Percentiles rank a stretch among this genome's conserved stretches.
Evolutionary conservation across 2,329 filamentous ascomycete species (phyloP).

Genomic region (Tolypocladium pustulatum): DNA sequence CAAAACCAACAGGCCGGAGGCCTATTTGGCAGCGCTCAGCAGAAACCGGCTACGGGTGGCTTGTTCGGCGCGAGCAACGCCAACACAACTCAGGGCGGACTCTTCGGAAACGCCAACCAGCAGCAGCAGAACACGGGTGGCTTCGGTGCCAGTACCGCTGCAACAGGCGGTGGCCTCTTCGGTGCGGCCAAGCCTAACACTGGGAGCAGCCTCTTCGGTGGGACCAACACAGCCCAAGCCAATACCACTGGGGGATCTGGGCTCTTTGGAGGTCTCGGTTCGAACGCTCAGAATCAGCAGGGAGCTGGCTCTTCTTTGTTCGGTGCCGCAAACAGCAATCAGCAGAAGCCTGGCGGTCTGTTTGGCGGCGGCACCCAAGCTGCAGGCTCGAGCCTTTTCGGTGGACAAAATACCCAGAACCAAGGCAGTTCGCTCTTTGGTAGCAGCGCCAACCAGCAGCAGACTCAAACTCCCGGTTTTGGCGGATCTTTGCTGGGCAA

Average conservation of each 20-base stretch:
- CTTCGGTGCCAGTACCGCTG: constrained; percentile 17
- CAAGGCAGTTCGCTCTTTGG: constrained; percentile 35
- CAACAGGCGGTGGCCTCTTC: constrained; percentile 26
- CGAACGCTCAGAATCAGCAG: constrained; percentile 25
- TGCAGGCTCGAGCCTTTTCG: constrained; percentile 44
- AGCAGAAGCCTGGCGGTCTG: constrained; percentile 34
- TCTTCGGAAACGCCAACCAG: constrained; percentile 32
- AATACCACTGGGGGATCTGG: constrained; percentile 27
- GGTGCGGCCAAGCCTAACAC: constrained; percentile 23
- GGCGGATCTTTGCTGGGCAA: constrained; percentile 50
- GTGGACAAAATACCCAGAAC: constrained; percentile 33
- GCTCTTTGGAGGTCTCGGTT: constrained; percentile 30
- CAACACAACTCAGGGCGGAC: constrained; percentile 24
- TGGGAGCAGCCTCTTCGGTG: constrained; percentile 29
- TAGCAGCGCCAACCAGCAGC: constrained; percentile 34
- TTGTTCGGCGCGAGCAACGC: constrained; percentile 21
- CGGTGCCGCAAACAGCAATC: constrained; percentile 25
- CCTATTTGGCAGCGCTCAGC: constrained; percentile 35
- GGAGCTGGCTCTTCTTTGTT: constrained; percentile 38
- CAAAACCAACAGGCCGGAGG: constrained; percentile 23
- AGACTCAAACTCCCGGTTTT: constrained; percentile 29
- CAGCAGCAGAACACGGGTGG: constrained; percentile 29
- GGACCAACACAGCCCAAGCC: constrained; percentile 20
- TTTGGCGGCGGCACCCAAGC: constrained; percentile 40
- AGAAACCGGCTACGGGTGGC: constrained; percentile 23